These are phyloP conservation scores for Aspergillus sp. DNA, from an alignment of 2,329 filamentous ascomycete genomes.

Conservation along the genomic window DNA sequence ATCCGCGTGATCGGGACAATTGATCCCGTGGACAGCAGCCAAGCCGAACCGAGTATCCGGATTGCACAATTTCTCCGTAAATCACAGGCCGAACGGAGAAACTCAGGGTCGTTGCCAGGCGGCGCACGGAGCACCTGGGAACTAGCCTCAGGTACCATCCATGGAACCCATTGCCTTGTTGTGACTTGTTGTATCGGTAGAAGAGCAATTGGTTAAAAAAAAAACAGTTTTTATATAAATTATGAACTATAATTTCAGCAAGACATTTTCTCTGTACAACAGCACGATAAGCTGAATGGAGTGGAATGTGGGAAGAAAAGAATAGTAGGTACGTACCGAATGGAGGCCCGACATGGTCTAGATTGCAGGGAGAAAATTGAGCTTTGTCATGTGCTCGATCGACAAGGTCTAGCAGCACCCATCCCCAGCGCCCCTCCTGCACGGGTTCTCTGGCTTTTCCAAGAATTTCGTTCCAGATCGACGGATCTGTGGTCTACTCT, in stretches of 20 bases:
- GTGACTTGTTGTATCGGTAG: too few relatives aligned
- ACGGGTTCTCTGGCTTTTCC: not conserved
- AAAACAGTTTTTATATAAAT: too few relatives aligned
- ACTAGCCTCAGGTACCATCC: not conserved
- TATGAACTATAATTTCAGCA: not conserved
- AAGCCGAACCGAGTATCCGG: slow-evolving; percentile 17
- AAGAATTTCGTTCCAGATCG: not conserved
- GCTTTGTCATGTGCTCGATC: slow-evolving; percentile 20
- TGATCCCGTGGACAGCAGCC: slow-evolving; percentile 14
- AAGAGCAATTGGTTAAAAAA: too few relatives aligned
- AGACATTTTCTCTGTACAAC: not conserved
- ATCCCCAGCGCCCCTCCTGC: slow-evolving; percentile 12
- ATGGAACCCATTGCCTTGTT: not conserved
- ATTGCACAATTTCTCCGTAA: slow-evolving; percentile 21
- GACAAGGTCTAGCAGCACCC: slow-evolving; percentile 8
- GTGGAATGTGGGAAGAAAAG: not conserved
- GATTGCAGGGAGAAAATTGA: slow-evolving; percentile 14
- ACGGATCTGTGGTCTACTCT: not conserved
- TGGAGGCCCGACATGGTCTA: slow-evolving; percentile 2
- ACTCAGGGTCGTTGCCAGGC: not conserved
- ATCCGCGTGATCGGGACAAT: slow-evolving; percentile 9
- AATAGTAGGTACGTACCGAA: slow-evolving; percentile 6
- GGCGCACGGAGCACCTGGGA: not conserved
- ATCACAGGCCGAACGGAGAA: slow-evolving; percentile 14
- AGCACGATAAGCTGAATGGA: not conserved